Evolutionary conservation across 2,329 filamentous ascomycete genomes (phyloP), one percentile per base, ranked within the genome.

Genomic region (Xylariaceae sp.): DNA sequence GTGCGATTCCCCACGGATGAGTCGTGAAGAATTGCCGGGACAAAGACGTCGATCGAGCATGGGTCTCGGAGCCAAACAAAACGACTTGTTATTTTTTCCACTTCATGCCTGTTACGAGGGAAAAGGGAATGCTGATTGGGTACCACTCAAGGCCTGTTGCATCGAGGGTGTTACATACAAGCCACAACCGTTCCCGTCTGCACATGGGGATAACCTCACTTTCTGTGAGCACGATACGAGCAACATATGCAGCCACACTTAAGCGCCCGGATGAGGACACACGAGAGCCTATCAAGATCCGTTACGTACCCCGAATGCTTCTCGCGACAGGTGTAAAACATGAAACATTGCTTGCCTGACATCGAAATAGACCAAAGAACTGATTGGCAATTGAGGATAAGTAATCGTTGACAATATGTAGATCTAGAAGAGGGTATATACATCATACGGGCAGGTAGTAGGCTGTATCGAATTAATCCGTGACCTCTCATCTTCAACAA

Each of bases 31-130:
- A 30, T 30, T 30, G 23, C 23, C 23, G 23, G 11, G 15, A 15
- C 23, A 23, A 35, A 6, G 49, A 13, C 2, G 9, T 35, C 34
- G 15, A 35, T 35, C 23, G 23, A 45, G 2, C 11, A 1, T 4
- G n/a, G 11, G 13, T 45, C n/a, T 45, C 42, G 42, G 23, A 9
- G 35, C 11, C 11, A 17, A 13, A 7, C 23, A 5, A 9, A 9
- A 51, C 4, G n/a, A 51, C 15, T 30, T 30, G 23, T 30, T 30
- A 51, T 10, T 42, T 42, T 39, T 34, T 51, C 23, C 49, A 49
- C 17, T 5, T 30, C 30, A 67, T 68, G 64, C 64, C 66, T 62
- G 57, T 64, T 69, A 65, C 62, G 56, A 64, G 57, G 15, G 64
- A 52, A 60, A 53, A 53, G 4, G 44, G 11, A 18, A 23, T 44